Evolutionary conservation across 495 filamentous ascomycete species (phyloP), one percentile per base, ranked within the genome.

Genomic region (Penicillium atrosanguineum): DNA sequence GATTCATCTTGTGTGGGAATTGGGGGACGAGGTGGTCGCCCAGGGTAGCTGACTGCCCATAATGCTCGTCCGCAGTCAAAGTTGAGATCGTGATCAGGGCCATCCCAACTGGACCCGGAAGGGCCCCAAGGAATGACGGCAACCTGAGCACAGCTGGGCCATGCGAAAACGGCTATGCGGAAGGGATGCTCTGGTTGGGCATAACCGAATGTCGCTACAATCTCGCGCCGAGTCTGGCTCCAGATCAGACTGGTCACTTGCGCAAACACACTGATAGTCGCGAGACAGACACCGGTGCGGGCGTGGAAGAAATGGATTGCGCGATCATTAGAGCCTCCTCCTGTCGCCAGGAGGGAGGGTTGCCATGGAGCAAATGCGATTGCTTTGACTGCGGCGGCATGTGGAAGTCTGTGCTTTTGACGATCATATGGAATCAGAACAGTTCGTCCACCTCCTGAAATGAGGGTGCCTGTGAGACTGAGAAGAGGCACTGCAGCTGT

Each of bases 331-430:
- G 87, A 88, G 18, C 94, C 94, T 25, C 94, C 94, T 1, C 94
- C 94, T 7, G 92, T 95, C 25, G 94, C 94, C 44, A 98, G 73
- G 1, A 98, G 76, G 16, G 88, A 87, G 28, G 86, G 82, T 50
- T 91, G 89, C 93, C 93, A 97, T 6, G 94, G 94, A 40, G 94
- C 96, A 71, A 97, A 97, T 9, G 94, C 94, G 55, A 97, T 92
- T 20, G 94, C 94, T 69, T 98, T 98, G 60, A 97, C 89, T 8
- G 94, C 94, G 1, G 94, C 93, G 14, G 85, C 81, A 69, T 97
- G 90, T 7, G 72, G 36, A 79, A 94, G 90, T 31, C 79, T 79
- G 63, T 95, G 83, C 56, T 84, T 88, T 60, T 88, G 85, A 23
- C 78, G 73, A 36, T 84, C 85, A 6, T 53, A 44, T 7, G 69